Conservation (phyloP, 2,329 filamentous ascomycete species). For the Fusarium sororula region DNA sequence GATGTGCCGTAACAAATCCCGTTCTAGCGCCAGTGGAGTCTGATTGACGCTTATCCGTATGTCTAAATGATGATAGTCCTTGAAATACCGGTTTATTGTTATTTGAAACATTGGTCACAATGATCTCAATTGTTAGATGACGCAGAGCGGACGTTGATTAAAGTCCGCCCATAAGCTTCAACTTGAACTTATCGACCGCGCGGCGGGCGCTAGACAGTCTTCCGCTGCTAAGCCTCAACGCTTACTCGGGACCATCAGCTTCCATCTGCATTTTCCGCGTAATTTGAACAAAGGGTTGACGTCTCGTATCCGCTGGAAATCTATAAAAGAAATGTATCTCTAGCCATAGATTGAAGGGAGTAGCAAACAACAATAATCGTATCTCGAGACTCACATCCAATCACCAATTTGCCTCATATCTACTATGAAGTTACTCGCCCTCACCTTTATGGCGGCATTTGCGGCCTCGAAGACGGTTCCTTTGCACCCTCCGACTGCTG, state of each 20-base stretch:
- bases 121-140: background rate
- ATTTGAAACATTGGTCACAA: fast-evolving
- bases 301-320: background rate
- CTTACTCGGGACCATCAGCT: fast-evolving
- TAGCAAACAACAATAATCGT: background rate
- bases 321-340: background rate
- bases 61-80: fast-evolving
- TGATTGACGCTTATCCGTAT: background rate
- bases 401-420: background rate
- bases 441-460: background rate
- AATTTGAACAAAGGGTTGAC: fast-evolving
- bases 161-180: background rate
- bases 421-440: background rate
- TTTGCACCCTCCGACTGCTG: background rate
- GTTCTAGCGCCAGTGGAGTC: background rate
- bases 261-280: background rate
- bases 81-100: fast-evolving
- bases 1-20: background rate
- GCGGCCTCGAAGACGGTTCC: background rate
- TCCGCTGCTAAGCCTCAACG: background rate
- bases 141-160: background rate
- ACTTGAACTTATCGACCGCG: background rate
- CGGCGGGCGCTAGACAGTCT: background rate
- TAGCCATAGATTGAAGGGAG: background rate
- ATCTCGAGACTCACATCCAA: background rate